Conservation (phyloP, 345 rosid genomes). For the Gynandropsis gynandra region DNA sequence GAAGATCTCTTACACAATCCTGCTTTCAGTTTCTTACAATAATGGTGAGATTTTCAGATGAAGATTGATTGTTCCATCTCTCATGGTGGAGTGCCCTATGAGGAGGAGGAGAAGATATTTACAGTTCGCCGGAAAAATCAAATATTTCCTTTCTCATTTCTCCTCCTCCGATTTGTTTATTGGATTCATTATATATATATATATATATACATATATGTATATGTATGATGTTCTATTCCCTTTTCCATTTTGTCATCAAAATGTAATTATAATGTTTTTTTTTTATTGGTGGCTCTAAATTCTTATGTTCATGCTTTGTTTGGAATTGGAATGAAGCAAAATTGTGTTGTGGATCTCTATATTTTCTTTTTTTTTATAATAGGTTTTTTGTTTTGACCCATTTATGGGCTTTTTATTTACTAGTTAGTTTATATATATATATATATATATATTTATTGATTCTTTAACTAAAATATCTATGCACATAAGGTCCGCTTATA, state of each 20-base stretch:
- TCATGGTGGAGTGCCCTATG: conserved; percentile 15
- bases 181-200: neutral
- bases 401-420: conserved; percentile 5
- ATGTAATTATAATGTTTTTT: too few species aligned
- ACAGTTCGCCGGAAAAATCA: conserved; percentile 11
- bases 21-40: conserved; percentile 74
- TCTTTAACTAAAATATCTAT: too few species aligned
- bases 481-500: too few species aligned
- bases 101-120: conserved; percentile 1
- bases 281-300: too few species aligned
- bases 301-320: too few species aligned
- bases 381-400: conserved; percentile 9
- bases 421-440: too few species aligned
- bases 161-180: conserved; percentile 12
- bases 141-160: conserved; percentile 1
- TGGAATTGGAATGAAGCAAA: too few species aligned
- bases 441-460: too few species aligned
- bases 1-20: conserved; percentile 77
- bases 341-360: conserved; percentile 2
- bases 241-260: too few species aligned
- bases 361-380: conserved; percentile 22
- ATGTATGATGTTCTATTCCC: too few species aligned
- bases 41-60: conserved; percentile 18
- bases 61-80: neutral
- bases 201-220: too few species aligned